Percentiles rank a stretch among this genome's conserved stretches.
Evolutionary conservation across 139 green algal species (phyloP).

Genomic region (Haematococcus lacustris): DNA sequence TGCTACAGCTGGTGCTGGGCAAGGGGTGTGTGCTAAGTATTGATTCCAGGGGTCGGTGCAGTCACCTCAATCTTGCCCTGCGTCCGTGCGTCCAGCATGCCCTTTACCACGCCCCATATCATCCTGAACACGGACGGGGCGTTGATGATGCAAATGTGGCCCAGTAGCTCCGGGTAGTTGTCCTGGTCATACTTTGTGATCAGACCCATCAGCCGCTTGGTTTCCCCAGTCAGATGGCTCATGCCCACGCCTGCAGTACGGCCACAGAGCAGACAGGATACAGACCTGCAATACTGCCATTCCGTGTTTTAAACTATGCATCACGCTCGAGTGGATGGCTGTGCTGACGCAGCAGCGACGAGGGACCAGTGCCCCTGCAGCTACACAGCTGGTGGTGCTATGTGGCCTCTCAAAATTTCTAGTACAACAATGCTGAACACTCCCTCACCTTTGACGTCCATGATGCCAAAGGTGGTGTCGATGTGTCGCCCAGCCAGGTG

Average conservation of each 20-base stretch:
- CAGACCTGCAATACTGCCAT: too few species aligned
- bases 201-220: slow-evolving; percentile 42
- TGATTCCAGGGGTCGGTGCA: too few species aligned
- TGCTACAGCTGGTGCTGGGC: too few species aligned
- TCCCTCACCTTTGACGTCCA: slow-evolving; percentile 80
- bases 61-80: slow-evolving; percentile 75
- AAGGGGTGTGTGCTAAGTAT: too few species aligned
- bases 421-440: too few species aligned
- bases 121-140: slow-evolving; percentile 66
- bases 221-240: slow-evolving; percentile 50
- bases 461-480: slow-evolving; percentile 81
- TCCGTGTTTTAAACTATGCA: too few species aligned
- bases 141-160: slow-evolving; percentile 82
- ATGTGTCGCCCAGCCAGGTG: slow-evolving; percentile 53
- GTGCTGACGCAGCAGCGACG: too few species aligned
- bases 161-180: slow-evolving; percentile 84
- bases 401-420: too few species aligned
- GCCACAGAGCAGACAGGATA: too few species aligned
- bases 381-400: too few species aligned
- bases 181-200: slow-evolving; percentile 55
- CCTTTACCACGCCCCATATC: slow-evolving; percentile 64
- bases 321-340: too few species aligned
- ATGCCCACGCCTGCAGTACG: slow-evolving; percentile 55
- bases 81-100: slow-evolving; percentile 68
- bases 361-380: too few species aligned